phyloP scores from a whole-genome alignment of 345 rosid species.

The Populus pruinosa region DNA sequence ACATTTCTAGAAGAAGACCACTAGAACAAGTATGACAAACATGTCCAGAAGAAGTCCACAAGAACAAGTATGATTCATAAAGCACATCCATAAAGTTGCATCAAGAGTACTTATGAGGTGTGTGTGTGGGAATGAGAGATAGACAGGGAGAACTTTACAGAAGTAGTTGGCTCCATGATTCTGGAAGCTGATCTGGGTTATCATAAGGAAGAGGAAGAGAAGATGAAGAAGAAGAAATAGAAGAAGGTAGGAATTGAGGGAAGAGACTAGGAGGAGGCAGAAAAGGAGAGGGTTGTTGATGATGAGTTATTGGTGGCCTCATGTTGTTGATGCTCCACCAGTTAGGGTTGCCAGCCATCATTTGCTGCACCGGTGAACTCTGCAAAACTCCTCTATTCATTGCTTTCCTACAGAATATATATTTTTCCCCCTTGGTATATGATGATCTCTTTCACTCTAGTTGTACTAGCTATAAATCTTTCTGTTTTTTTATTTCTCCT shows the following conservation, averaged over 20 bases:
- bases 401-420: slow-evolving; percentile 4
- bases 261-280: slow-evolving; percentile 33
- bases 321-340: slow-evolving; percentile 70
- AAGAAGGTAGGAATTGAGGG: slow-evolving; percentile 25
- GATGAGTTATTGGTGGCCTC: slow-evolving; percentile 54
- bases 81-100: not conserved
- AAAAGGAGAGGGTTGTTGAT: slow-evolving; percentile 35
- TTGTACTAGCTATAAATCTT: not conserved
- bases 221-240: slow-evolving; percentile 49
- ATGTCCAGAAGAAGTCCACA: not conserved
- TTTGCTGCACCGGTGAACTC: slow-evolving; percentile 75
- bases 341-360: slow-evolving; percentile 84
- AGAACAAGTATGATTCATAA: not conserved
- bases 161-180: slow-evolving; percentile 85
- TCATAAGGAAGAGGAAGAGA: slow-evolving; percentile 48
- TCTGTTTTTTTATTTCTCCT: slow-evolving; percentile 2
- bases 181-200: slow-evolving; percentile 61
- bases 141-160: slow-evolving; percentile 32
- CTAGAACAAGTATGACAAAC: not conserved
- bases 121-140: not conserved
- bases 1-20: not conserved
- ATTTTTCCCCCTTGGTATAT: not conserved
- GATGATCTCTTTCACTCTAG: slow-evolving; percentile 11
- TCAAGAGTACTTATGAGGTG: not conserved
- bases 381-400: slow-evolving; percentile 77